Conservation (phyloP, 306 rosid genomes). For the Quercus glauca region DNA sequence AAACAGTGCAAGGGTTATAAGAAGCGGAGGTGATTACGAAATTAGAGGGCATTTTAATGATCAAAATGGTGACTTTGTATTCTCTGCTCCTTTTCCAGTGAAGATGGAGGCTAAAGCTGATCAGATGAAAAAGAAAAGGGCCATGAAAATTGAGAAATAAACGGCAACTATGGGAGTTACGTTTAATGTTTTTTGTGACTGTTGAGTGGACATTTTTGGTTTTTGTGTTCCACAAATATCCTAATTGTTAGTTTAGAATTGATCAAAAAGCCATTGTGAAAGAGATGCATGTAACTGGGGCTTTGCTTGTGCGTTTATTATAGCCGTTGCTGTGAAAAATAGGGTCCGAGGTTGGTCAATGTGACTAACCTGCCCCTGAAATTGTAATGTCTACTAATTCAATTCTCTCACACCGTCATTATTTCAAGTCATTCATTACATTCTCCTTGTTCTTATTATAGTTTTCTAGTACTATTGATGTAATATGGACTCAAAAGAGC, state of each 20-base stretch:
- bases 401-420: background rate
- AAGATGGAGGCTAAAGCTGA: slow-evolving; percentile 77
- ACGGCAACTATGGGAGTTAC: background rate
- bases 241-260: slow-evolving; percentile 18
- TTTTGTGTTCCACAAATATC: slow-evolving; percentile 21
- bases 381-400: slow-evolving; percentile 7
- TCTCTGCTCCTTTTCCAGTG: slow-evolving; percentile 76
- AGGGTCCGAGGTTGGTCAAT: background rate
- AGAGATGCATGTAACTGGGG: slow-evolving; percentile 4
- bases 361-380: background rate
- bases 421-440: background rate
- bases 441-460: background rate
- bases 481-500: background rate
- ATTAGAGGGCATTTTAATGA: slow-evolving; percentile 28
- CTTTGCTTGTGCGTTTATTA: background rate
- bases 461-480: background rate
- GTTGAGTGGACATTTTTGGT: slow-evolving; percentile 11
- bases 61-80: slow-evolving; percentile 35
- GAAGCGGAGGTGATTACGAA: slow-evolving; percentile 24
- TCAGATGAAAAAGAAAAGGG: slow-evolving; percentile 41
- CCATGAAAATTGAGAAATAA: slow-evolving; percentile 44
- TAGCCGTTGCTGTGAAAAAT: background rate
- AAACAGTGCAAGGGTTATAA: slow-evolving; percentile 21
- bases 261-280: slow-evolving; percentile 16
- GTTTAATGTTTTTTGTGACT: slow-evolving; percentile 18